Percentiles rank a stretch among this genome's conserved stretches.
Conservation (phyloP, 768 basidiomycete species). For the Tubosaeta sp. region DNA sequence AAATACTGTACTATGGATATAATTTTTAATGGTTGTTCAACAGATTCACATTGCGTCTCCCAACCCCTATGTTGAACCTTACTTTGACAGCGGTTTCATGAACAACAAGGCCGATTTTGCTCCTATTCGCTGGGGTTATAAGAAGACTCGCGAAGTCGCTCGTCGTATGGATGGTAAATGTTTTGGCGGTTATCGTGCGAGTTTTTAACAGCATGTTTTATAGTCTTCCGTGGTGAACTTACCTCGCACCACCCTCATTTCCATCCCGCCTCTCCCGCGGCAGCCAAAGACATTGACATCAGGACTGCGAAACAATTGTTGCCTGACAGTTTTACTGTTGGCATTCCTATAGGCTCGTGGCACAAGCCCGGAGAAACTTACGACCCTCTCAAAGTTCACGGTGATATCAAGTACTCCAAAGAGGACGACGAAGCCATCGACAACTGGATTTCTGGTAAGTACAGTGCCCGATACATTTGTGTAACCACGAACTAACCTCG, state of each 20-base stretch:
- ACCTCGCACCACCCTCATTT: not conserved
- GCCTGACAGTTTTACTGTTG: not conserved
- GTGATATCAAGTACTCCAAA: not conserved
- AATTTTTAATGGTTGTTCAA: not conserved
- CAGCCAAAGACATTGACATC: not conserved
- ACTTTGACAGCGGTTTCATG: not conserved
- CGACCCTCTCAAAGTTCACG: not conserved
- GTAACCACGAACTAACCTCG: not conserved
- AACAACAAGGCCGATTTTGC: not conserved
- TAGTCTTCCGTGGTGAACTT: not conserved
- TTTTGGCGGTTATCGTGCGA: not conserved
- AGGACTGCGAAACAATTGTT: not conserved
- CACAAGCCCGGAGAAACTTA: not conserved
- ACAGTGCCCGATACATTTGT: not conserved
- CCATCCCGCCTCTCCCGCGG: not conserved
- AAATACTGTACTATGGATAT: not conserved
- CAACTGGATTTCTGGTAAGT: not conserved
- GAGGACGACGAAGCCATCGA: not conserved
- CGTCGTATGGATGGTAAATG: not conserved
- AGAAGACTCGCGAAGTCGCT: not conserved
- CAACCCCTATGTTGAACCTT: not conserved
- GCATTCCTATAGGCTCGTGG: not conserved
- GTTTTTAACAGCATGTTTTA: not conserved
- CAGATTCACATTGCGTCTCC: not conserved
- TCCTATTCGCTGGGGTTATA: not conserved